phyloP scores from a whole-genome alignment of 305 asterid genomes.

The Fraxinus greggii region DNA sequence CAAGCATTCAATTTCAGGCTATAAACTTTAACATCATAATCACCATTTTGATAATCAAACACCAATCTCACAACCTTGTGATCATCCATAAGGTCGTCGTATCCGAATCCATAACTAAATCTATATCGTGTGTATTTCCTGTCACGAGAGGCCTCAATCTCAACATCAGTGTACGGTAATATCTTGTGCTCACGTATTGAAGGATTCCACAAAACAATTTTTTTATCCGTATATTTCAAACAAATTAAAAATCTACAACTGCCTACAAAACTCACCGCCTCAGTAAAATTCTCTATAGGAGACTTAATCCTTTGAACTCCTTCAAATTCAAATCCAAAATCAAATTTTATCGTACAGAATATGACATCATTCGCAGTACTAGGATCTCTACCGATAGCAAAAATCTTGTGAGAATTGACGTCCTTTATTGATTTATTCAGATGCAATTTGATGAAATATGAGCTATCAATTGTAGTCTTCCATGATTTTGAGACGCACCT shows the following conservation, averaged over 20 bases:
- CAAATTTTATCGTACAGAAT: not conserved
- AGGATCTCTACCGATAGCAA: not conserved
- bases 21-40: not conserved
- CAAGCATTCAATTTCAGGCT: constrained; percentile 11
- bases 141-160: not conserved
- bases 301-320: not conserved
- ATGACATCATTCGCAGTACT: not conserved
- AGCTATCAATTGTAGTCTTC: not conserved
- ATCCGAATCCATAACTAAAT: constrained; percentile 5
- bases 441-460: constrained; percentile 1
- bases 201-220: not conserved
- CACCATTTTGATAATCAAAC: not conserved
- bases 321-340: not conserved
- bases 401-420: not conserved
- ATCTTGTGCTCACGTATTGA: not conserved
- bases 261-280: not conserved
- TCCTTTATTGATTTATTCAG: not conserved
- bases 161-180: not conserved
- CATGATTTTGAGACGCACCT: constrained; percentile 1
- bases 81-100: not conserved
- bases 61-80: constrained; percentile 7
- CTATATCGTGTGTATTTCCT: not conserved
- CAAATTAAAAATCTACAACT: constrained; percentile 2
- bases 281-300: not conserved
- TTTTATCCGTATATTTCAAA: not conserved